Evolutionary conservation across 257 asterid species (phyloP).

Genomic region (Ilex aquifolium): DNA sequence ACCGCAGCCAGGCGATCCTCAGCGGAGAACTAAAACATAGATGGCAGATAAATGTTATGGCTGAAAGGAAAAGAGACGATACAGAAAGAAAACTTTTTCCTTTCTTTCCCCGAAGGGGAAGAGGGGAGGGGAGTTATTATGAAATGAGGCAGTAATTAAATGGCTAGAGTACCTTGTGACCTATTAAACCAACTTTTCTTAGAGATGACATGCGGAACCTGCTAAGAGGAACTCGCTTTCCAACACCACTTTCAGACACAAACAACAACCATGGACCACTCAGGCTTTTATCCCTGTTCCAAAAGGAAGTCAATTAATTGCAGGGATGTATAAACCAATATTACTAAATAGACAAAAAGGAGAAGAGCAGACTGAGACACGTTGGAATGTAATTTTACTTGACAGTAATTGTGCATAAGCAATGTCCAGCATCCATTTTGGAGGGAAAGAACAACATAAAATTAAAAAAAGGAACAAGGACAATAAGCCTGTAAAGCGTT

Average conservation of each 20-base stretch:
- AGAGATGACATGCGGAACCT: slow-evolving; percentile 63
- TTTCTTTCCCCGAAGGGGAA: slow-evolving; percentile 2
- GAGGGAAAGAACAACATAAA: no score
- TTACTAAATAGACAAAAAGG: no score
- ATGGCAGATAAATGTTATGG: slow-evolving; percentile 8
- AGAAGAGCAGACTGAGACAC: no score
- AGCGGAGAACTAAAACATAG: slow-evolving; percentile 49
- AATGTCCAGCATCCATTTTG: no score
- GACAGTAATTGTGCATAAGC: no score
- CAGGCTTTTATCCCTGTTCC: slow-evolving; percentile 39
- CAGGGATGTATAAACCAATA: neutral
- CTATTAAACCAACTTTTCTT: slow-evolving; percentile 78
- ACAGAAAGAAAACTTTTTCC: neutral
- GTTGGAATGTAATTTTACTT: no score
- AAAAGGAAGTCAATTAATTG: slow-evolving; percentile 6
- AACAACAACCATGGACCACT: slow-evolving; percentile 94
- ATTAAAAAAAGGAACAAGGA: no score
- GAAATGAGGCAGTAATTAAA: no score
- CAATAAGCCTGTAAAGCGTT: no score
- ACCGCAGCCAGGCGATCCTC: slow-evolving; percentile 91
- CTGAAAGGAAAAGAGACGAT: neutral
- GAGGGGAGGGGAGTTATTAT: neutral
- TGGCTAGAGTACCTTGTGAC: slow-evolving; percentile 63
- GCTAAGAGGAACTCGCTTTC: slow-evolving; percentile 91
- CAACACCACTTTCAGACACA: slow-evolving; percentile 80